Evolutionary conservation across 129 eudicot genomes (phyloP).

Genomic region (Arctium lappa): DNA sequence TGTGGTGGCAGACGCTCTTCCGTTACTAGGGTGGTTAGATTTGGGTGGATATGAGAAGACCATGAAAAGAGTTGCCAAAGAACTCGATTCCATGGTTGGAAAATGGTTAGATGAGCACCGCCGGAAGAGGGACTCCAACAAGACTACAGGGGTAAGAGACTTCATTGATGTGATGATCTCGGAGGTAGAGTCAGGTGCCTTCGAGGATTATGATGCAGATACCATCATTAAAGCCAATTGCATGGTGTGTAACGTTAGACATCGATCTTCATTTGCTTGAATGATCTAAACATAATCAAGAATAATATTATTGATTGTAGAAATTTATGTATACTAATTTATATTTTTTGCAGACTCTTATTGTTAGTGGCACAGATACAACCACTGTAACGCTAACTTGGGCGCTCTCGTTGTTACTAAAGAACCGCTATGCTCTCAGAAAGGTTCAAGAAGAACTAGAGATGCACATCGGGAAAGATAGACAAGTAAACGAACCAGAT

Average conservation of each 20-base stretch:
- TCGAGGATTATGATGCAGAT: neutral
- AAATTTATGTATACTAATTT: neutral
- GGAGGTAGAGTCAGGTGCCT: neutral
- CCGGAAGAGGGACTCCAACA: neutral
- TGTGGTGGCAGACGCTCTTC: slow-evolving; percentile 21
- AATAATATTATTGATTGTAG: neutral
- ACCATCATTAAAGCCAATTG: slow-evolving; percentile 23
- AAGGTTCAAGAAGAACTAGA: slow-evolving; percentile 59
- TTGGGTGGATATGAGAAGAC: slow-evolving; percentile 23
- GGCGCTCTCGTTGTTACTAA: neutral
- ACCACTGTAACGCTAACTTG: slow-evolving; percentile 4
- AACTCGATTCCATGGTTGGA: slow-evolving; percentile 17
- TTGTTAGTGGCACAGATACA: slow-evolving; percentile 6
- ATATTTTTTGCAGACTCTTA: neutral
- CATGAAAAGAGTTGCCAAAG: slow-evolving; percentile 8
- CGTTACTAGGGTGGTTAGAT: slow-evolving; percentile 32
- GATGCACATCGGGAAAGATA: slow-evolving; percentile 49
- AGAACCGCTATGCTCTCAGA: neutral
- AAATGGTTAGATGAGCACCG: slow-evolving; percentile 27
- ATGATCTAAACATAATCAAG: neutral
- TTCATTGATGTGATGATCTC: slow-evolving; percentile 29
- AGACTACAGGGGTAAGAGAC: neutral
- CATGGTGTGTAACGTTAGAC: neutral
- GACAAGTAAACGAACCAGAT: slow-evolving; percentile 51
- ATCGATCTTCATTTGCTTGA: too few relatives aligned